Base-by-base conservation (phyloP, 1,284 basidiomycete genomes). In the Trichosporon ovoides region DNA sequence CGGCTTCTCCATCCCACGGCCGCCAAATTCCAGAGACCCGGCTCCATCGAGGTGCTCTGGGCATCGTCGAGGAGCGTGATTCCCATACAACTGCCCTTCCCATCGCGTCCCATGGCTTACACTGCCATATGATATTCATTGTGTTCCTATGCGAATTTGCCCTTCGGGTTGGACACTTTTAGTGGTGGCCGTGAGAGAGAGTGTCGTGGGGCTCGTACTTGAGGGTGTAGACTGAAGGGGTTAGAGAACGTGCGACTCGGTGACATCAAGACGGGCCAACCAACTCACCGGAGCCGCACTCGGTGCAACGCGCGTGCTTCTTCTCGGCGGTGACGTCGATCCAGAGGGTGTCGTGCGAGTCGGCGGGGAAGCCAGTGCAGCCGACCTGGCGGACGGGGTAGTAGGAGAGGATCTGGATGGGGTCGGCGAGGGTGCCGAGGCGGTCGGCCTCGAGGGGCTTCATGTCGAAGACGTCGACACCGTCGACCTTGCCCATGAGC, bases 291-390 rank as follows among this genome's bases (percentile, higher is more conserved):
- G 68, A 76, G 58, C 93, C 92, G 70, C 92, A 96, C 79, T 96
- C 92, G 19, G 84, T 80, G 85, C 92, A 96, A 74, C 93, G 87
- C 68, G 81, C 80, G 62, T 77, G 73, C 71, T 84, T 78, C 57
- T 77, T 82, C 73, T 85, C 84, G 68, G 85, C 81, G 68, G 83
- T 82, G 64, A 81, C 83, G 70, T 77, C 83, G 76, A 92, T 85
- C 91, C 91, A 95, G 66, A 86, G 80, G 61, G 91, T 82, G 69
- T 94, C 89, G 78, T 95, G 92, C 38, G 91, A 93, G 78, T 96
- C 92, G 52, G 87, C 89, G 24, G 92, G 92, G 71, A 82, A 85
- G 60, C 91, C 92, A 52, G 93, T 93, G 83, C 93, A 96, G 58
- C 92, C 92, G 71, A 96, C 81, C 62, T 89, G 83, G 67, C 92